These are phyloP conservation scores for Macroventuria anomochaeta DNA, from an alignment of 2,329 filamentous ascomycete species.

Conservation along the genomic window DNA sequence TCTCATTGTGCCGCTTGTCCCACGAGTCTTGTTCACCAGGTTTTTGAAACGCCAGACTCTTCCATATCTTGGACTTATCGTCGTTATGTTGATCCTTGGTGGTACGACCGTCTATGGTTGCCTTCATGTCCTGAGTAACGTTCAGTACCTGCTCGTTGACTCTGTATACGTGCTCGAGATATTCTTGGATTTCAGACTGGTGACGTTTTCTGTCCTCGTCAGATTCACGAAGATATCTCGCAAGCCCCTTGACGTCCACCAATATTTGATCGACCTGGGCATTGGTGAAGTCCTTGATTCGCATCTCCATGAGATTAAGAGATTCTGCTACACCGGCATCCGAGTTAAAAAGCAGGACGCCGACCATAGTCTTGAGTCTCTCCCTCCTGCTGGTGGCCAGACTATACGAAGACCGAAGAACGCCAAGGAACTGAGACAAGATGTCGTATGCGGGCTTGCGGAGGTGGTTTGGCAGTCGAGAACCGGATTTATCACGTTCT, in stretches of 20 bases:
- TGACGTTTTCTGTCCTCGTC: background rate
- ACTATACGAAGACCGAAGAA: conserved; percentile 16
- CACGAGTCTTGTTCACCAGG: background rate
- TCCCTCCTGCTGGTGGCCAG: conserved; percentile 22
- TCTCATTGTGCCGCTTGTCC: conserved; percentile 1
- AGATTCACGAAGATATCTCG: background rate
- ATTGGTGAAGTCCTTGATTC: conserved; percentile 2
- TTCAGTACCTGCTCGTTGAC: conserved; percentile 8
- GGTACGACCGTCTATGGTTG: conserved; percentile 11
- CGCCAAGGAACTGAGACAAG: background rate
- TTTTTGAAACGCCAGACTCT: background rate
- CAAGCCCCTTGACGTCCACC: conserved; percentile 1
- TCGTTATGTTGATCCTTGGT: conserved; percentile 16
- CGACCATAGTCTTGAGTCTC: conserved; percentile 16
- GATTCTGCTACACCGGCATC: conserved; percentile 16
- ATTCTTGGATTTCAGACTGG: background rate
- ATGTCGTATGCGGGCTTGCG: conserved; percentile 1
- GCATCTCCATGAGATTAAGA: conserved; percentile 11
- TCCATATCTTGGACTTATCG: conserved; percentile 8
- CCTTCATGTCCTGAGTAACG: conserved; percentile 15
- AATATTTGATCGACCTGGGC: background rate
- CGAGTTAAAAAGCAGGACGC: conserved; percentile 17
- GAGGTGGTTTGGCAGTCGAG: background rate
- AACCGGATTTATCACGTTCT: background rate
- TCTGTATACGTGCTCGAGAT: background rate